Base-by-base conservation (phyloP, 345 rosid genomes). In the Populus deltoides region DNA sequence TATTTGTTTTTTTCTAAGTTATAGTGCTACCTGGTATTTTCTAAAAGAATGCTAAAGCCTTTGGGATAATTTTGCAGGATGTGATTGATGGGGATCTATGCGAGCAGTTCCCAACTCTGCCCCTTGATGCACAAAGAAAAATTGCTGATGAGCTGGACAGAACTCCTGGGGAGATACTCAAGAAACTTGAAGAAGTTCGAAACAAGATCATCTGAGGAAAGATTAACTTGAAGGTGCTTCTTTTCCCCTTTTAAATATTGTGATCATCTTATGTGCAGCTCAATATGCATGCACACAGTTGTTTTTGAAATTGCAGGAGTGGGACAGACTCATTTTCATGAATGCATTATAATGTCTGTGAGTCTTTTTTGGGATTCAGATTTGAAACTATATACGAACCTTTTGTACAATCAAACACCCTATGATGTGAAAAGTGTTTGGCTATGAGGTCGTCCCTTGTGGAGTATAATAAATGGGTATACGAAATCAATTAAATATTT, bases 71-170 rank as follows among this genome's bases (percentile, higher is more conserved):
- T 55, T 75, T 87, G 83, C 89, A 95, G 99, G 99, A 96, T 55
- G 98, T 96, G 85, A 96, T 96, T 7, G 97, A 96, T 78, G 99
- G 99, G 8, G 99, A 96, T 83, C 87, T 96, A 45, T 96, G 98
- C 68, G 97, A 96, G 93, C 98, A 96, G 88, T 93, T 89, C 83
- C 99, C 99, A 0, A 92, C 95, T 1, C 84, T 96, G 63, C 92
- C 98, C 16, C 81, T 92, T 85, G 98, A 96, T 65, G 22, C 90
- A 85, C 99, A 96, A 80, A 86, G 94, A 82, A 96, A 91, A 84
- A 96, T 93, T 79, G 98, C 97, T 0, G 99, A 93, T 63, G 98
- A 96, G 78, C 75, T 93, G 90, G 99, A 96, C 77, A 90, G 97
- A 79, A 93, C 95, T 53, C 98, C 99, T 29, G 95, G 93, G 1